Evolutionary conservation across 1,284 basidiomycete genomes (phyloP), one percentile per base, ranked within the genome.

Genomic region (Agaricales sp.): DNA sequence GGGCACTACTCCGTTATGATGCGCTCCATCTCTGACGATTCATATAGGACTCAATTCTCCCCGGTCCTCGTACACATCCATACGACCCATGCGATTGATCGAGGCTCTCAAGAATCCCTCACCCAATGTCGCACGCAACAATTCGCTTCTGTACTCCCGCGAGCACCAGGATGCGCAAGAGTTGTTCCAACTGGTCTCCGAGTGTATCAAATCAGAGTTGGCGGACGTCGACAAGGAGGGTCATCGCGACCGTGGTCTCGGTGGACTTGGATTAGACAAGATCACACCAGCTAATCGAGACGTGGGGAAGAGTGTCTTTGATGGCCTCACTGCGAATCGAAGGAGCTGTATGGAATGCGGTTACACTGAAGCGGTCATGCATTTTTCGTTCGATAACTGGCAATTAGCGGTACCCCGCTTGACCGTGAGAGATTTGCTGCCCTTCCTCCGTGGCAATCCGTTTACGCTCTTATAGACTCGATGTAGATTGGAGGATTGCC

Each of bases 81-180:
- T 91, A 14, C 77, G 86, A 0, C 89, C 90, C 0, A 61, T 79
- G 41, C 72, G 74, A 19, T 80, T 92, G 52, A 85, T 92, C 41
- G 64, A 74, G 12, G 85, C 83, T 1, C 75, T 92, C 49, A 35
- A 35, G n/a, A 8, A 35, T 35, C 30, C 30, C 11, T 35, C 30
- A 11, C 30, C 30, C 11, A 35, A n/a, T n/a, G 30, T 35, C n/a
- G 30, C 13, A 43, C 77, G 74, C 41, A 70, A 74, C 38, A 77
- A 73, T 52, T 73, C 83, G 0, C 72, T 94, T 3, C 82, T 95
- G 59, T 78, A 78, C 52, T 90, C 88, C 1, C 79, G 88, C 13
- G 88, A 94, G 60, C 92, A 96, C 62, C 92, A 96, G 67, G 92
- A 96, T 63, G 92, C 92, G 2, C 93, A 96, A 59, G 93, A 96